Conservation (phyloP, 257 asterid species). For the Linaria vulgaris region DNA sequence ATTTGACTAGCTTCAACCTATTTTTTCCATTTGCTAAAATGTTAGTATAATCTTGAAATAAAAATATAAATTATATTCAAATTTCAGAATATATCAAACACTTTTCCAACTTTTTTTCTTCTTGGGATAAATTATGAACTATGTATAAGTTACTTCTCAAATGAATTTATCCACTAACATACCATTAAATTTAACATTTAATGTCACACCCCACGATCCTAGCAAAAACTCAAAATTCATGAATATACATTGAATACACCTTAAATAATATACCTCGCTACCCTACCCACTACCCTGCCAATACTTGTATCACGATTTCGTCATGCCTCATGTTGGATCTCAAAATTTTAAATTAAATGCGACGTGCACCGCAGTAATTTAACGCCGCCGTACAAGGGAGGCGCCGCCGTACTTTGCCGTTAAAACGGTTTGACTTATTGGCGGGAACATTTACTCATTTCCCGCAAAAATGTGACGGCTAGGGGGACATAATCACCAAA, state of each 20-base stretch:
- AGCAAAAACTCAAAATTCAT: slow-evolving; percentile 1
- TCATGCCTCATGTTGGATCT: slow-evolving; percentile 14
- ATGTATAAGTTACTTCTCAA: no score
- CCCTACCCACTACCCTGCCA: slow-evolving; percentile 22
- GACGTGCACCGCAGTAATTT: slow-evolving; percentile 22
- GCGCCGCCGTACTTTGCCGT: background rate
- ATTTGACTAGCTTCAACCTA: no score
- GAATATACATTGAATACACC: slow-evolving; percentile 12
- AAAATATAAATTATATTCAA: no score
- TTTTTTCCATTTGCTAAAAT: no score
- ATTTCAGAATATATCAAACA: no score
- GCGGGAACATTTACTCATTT: slow-evolving; percentile 22
- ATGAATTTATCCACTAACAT: no score
- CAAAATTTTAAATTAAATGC: background rate
- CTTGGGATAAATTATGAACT: no score
- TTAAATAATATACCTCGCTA: no score
- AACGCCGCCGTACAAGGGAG: no score
- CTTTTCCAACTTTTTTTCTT: no score
- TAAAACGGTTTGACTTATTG: slow-evolving; percentile 20
- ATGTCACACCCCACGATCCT: background rate
- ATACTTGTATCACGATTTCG: slow-evolving; percentile 14
- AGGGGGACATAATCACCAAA: background rate
- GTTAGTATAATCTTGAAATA: no score
- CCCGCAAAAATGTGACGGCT: slow-evolving; percentile 43
- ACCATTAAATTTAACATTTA: background rate